Percentiles rank a stretch among this genome's conserved stretches.
phyloP scores from a whole-genome alignment of 1,139 yeast genomes.

The Nadsonia starkeyi-henricii region DNA sequence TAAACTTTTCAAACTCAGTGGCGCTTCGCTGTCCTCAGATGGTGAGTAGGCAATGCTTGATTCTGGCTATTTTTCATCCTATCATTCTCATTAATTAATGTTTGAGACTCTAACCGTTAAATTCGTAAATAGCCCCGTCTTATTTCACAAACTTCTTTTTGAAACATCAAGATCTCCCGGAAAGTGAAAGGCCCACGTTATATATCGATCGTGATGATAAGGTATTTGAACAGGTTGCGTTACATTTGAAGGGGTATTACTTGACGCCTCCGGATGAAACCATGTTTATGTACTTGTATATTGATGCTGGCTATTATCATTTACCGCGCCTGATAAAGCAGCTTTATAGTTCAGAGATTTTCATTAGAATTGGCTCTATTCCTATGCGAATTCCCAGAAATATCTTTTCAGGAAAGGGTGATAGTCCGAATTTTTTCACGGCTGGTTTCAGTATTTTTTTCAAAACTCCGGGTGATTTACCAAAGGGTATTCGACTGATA shows the following conservation, averaged over 20 bases:
- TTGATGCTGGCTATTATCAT: constrained; percentile 66
- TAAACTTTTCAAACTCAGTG: constrained; percentile 36
- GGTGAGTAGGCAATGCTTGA: no score
- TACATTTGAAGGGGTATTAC: constrained; percentile 59
- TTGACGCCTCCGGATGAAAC: constrained; percentile 43
- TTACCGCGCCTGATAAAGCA: constrained; percentile 40
- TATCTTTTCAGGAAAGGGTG: constrained; percentile 45
- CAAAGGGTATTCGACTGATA: constrained; percentile 26
- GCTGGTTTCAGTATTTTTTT: constrained; percentile 41
- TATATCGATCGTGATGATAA: constrained; percentile 67
- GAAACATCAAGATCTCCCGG: constrained; percentile 15
- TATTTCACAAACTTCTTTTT: constrained; percentile 34
- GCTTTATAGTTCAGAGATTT: constrained; percentile 42
- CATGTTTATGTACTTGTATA: constrained; percentile 46
- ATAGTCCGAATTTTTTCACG: constrained; percentile 64
- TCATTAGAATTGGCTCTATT: constrained; percentile 46
- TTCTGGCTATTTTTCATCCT: no score
- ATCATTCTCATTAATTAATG: no score
- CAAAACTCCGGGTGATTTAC: constrained; percentile 32
- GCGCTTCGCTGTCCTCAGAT: constrained; percentile 76
- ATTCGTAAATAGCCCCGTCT: constrained; percentile 26
- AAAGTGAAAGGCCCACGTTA: constrained; percentile 28
- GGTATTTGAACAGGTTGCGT: constrained; percentile 50
- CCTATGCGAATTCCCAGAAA: constrained; percentile 46
- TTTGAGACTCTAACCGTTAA: no score